These are phyloP conservation scores for Fusarium continuum DNA, from an alignment of 2,329 filamentous ascomycete genomes.

Conservation along the genomic window DNA sequence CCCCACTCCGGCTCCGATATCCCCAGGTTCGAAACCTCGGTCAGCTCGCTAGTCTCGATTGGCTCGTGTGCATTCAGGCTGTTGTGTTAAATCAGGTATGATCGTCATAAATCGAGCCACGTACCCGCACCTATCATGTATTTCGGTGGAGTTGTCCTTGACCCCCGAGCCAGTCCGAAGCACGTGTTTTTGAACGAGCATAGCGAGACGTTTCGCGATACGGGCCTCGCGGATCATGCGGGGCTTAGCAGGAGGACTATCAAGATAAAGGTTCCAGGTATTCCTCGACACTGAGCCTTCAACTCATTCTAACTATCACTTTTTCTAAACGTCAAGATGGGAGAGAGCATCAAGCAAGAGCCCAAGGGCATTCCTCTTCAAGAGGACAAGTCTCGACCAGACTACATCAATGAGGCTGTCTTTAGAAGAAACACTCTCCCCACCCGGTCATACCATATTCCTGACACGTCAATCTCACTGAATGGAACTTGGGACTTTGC, in stretches of 20 bases:
- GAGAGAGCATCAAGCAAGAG: constrained; percentile 17
- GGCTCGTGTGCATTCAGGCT: background rate
- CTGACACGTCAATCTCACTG: constrained; percentile 58
- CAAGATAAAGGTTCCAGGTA: constrained; percentile 23
- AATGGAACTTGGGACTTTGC: constrained; percentile 68
- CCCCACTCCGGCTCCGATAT: constrained; percentile 16
- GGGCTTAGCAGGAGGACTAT: constrained; percentile 5
- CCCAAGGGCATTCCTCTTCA: constrained; percentile 46
- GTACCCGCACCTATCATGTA: constrained; percentile 30
- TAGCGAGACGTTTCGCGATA: constrained; percentile 22
- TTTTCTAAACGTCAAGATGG: constrained; percentile 26
- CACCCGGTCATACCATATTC: constrained; percentile 62
- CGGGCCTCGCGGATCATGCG: constrained; percentile 12
- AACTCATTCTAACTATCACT: background rate
- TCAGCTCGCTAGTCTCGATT: background rate
- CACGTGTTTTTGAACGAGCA: constrained; percentile 12
- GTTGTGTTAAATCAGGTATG: constrained; percentile 5
- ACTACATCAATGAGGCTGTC: constrained; percentile 61
- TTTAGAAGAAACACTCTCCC: constrained; percentile 64
- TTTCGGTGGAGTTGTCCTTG: constrained; percentile 15
- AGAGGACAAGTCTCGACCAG: constrained; percentile 51
- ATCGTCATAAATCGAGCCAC: constrained; percentile 27
- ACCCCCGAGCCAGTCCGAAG: constrained; percentile 7
- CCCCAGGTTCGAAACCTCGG: constrained; percentile 12
- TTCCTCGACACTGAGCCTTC: background rate